Percentiles rank a stretch among this genome's conserved stretches.
These are phyloP conservation scores for Naganishia onofrii DNA, from an alignment of 768 basidiomycete species.

Conservation along the genomic window DNA sequence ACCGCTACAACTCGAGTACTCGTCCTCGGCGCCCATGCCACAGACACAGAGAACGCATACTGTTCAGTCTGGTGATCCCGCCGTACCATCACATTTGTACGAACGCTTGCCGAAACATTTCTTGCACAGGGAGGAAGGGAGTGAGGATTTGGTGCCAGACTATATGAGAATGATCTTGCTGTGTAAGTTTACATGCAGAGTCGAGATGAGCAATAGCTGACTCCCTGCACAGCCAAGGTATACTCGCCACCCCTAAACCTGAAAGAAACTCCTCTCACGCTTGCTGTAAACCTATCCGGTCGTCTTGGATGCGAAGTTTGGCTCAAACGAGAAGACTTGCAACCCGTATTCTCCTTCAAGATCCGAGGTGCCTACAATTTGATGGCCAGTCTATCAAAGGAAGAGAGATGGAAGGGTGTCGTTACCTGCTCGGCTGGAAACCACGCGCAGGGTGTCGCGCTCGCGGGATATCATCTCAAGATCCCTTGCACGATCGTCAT, in stretches of 20 bases:
- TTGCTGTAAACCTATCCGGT: constrained; percentile 78
- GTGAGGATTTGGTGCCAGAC: constrained; percentile 41
- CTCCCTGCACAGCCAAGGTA: constrained; percentile 43
- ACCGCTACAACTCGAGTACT: constrained; percentile 44
- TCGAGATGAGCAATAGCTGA: background rate
- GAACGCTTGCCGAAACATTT: constrained; percentile 44
- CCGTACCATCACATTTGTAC: constrained; percentile 52
- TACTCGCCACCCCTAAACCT: constrained; percentile 51
- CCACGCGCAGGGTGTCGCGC: constrained; percentile 96
- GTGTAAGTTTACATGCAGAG: constrained; percentile 37
- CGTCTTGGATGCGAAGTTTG: constrained; percentile 89
- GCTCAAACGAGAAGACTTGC: constrained; percentile 95
- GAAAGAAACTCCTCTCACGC: constrained; percentile 72
- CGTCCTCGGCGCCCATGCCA: constrained; percentile 49
- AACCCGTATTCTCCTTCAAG: constrained; percentile 95
- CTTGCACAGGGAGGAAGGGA: constrained; percentile 36
- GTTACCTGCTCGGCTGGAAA: constrained; percentile 98
- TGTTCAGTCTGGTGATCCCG: constrained; percentile 37
- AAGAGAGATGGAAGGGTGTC: constrained; percentile 96
- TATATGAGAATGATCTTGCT: constrained; percentile 51
- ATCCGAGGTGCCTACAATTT: constrained; percentile 98
- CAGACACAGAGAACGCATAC: constrained; percentile 21
- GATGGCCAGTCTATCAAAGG: constrained; percentile 81
- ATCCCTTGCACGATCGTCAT: constrained; percentile 99
- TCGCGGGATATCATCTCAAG: constrained; percentile 79